phyloP scores from a whole-genome alignment of 2,329 filamentous ascomycete genomes.

The Pyricularia grisea region DNA sequence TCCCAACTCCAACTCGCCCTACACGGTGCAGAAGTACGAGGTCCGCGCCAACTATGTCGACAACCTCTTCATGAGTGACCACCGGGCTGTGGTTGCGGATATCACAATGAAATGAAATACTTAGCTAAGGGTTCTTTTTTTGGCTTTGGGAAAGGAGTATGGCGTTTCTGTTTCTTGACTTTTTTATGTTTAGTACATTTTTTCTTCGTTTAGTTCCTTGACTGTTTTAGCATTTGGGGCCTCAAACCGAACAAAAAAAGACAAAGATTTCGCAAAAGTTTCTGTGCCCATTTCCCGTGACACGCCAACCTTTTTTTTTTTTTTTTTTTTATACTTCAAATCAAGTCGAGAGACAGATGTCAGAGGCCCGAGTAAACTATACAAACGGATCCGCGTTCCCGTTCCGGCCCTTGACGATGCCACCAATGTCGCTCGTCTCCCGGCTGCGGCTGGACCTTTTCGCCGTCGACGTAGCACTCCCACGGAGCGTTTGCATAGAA shows the following conservation, averaged over 20 bases:
- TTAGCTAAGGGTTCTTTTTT: neutral
- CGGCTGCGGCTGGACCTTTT: conserved; percentile 48
- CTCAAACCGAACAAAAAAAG: neutral
- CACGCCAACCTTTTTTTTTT: no score
- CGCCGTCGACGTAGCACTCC: conserved; percentile 54
- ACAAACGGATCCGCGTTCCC: conserved; percentile 28
- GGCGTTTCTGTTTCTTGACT: neutral
- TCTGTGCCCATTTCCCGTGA: neutral
- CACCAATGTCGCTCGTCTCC: conserved; percentile 50
- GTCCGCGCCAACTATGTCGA: conserved; percentile 1
- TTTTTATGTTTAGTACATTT: neutral
- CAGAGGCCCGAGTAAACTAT: neutral
- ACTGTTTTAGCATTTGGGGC: neutral
- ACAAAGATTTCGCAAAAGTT: neutral
- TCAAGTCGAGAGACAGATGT: neutral
- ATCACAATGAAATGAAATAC: conserved; percentile 3
- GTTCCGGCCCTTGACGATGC: conserved; percentile 33
- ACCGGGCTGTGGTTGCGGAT: conserved; percentile 5
- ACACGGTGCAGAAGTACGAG: conserved; percentile 1
- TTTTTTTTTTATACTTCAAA: neutral
- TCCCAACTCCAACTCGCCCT: conserved; percentile 2
- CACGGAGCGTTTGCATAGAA: conserved; percentile 50
- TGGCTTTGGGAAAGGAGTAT: neutral
- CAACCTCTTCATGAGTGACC: conserved; percentile 5
- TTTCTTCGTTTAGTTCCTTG: neutral